Evolutionary conservation across 179 eudicot genomes (phyloP).

Genomic region (Beta corolliflora): DNA sequence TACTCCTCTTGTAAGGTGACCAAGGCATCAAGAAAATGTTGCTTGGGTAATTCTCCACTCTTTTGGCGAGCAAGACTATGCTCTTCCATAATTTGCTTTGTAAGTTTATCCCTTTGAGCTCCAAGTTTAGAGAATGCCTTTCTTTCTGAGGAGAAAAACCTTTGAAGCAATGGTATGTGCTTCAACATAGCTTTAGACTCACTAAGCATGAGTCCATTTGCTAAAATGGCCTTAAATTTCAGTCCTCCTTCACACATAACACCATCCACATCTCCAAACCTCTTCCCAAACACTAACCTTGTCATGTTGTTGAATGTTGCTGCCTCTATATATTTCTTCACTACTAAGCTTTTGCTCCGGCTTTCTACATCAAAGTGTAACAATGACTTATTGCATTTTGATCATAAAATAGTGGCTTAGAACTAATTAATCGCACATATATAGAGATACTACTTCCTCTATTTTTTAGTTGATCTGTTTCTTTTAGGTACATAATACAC

Average conservation of each 20-base stretch:
- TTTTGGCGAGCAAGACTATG: conserved; percentile 43
- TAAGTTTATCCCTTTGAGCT: conserved; percentile 44
- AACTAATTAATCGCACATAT: neutral
- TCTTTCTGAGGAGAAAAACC: conserved; percentile 49
- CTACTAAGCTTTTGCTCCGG: conserved; percentile 44
- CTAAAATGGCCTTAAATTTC: conserved; percentile 51
- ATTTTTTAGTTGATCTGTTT: neutral
- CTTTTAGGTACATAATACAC: no score
- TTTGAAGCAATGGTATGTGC: conserved; percentile 56
- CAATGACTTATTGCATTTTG: neutral
- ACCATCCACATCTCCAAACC: conserved; percentile 50
- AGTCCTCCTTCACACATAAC: conserved; percentile 54
- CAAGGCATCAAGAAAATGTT: conserved; percentile 65
- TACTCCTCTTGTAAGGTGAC: conserved; percentile 58
- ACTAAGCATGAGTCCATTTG: conserved; percentile 52
- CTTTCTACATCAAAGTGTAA: conserved; percentile 25
- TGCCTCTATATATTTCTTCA: conserved; percentile 53
- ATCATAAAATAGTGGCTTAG: neutral
- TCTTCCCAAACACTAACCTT: conserved; percentile 64
- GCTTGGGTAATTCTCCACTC: conserved; percentile 39
- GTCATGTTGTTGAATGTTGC: conserved; percentile 77
- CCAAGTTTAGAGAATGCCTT: conserved; percentile 46
- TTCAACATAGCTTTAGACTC: conserved; percentile 50
- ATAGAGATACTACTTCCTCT: neutral
- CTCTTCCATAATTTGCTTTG: conserved; percentile 51